A percentile compares a stretch with the other conserved stretches of the same genome.
Conservation (phyloP, 176 grass and related monocot species). For the Guadua angustifolia region DNA sequence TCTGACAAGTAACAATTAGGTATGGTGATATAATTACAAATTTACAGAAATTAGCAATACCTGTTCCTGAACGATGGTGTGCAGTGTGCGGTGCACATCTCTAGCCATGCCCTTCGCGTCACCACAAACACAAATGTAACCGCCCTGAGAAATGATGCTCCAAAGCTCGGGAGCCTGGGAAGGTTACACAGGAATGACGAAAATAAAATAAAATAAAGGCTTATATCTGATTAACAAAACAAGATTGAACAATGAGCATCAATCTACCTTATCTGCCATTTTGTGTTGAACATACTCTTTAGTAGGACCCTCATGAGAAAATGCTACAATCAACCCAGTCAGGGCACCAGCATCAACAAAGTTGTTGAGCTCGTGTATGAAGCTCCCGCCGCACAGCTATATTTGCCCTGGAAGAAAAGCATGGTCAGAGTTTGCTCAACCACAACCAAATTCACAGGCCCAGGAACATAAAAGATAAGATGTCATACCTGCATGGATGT, state of each 20-base stretch:
- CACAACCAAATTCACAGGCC: neutral
- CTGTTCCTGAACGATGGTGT: slow-evolving; percentile 86
- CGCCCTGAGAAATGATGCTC: slow-evolving; percentile 79
- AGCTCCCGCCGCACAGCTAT: slow-evolving; percentile 77
- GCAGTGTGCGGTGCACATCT: slow-evolving; percentile 82
- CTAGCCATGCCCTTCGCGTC: slow-evolving; percentile 96
- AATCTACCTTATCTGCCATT: slow-evolving; percentile 78
- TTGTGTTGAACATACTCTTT: slow-evolving; percentile 98
- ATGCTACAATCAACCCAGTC: slow-evolving; percentile 79
- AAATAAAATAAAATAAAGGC: neutral
- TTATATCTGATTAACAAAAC: neutral
- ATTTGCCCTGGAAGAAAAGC: slow-evolving; percentile 62
- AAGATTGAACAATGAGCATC: neutral
- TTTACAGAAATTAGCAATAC: slow-evolving; percentile 36
- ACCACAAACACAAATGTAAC: slow-evolving; percentile 91
- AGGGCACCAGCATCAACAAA: slow-evolving; percentile 67
- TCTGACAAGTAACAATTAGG: neutral
- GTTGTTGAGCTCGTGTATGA: slow-evolving; percentile 82
- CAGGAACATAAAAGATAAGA: neutral
- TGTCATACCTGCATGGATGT: slow-evolving; percentile 78
- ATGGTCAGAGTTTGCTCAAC: neutral
- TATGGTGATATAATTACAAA: neutral
- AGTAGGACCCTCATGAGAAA: slow-evolving; percentile 86
- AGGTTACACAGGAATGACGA: slow-evolving; percentile 16
- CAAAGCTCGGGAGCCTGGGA: slow-evolving; percentile 75